Base-by-base conservation (phyloP, 768 basidiomycete genomes). In the Dioszegia aurantiaca region DNA sequence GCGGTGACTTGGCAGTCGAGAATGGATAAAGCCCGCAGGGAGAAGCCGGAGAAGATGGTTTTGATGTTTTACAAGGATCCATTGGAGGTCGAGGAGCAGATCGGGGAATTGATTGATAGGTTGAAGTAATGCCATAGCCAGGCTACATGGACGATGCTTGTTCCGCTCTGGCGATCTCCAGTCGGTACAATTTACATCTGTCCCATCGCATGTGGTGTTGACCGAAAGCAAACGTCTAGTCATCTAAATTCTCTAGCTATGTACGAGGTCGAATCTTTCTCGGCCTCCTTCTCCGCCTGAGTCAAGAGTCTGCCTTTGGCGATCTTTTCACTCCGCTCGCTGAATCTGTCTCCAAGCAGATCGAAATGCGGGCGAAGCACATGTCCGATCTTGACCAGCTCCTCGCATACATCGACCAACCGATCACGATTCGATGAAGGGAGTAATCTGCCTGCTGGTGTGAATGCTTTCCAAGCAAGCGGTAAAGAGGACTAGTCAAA, bases 391-490 rank as follows among this genome's bases (percentile, higher is more conserved):
- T 77, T 76, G 58, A 78, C 63, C 26, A 78, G 65, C 42, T 78
- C 77, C 33, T 78, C 77, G 59, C 70, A 73, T 4, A 78, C 76
- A 62, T 78, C 77, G 39, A 75, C 75, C 5, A 76, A 63, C 11
- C 77, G 68, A 55, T 77, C 77, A 10, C 77, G 69, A 52, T 77
- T 77, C 1, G 67, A 65, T 3, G 70, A 73, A 10, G 76, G 72
- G 23, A 75, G 54, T 26, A 78, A 61, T 8, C 76, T 61, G 37
- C 72, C 73, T 2, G 63, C 58, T 0, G 62, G 52, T 11, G 67
- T 68, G 68, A 69, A 77, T 2, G 63, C 51, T 30, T 64, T 77
- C 74, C 74, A 78, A 2, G 74, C 75, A 21, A 65, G 60, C 2
- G 77, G 76, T 8, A 77, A 61, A 1, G 69, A 73, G 4, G 72